Percentiles rank a stretch among this genome's conserved stretches.
phyloP scores from a whole-genome alignment of 768 basidiomycete genomes.

The Collybiopsis luxurians region DNA sequence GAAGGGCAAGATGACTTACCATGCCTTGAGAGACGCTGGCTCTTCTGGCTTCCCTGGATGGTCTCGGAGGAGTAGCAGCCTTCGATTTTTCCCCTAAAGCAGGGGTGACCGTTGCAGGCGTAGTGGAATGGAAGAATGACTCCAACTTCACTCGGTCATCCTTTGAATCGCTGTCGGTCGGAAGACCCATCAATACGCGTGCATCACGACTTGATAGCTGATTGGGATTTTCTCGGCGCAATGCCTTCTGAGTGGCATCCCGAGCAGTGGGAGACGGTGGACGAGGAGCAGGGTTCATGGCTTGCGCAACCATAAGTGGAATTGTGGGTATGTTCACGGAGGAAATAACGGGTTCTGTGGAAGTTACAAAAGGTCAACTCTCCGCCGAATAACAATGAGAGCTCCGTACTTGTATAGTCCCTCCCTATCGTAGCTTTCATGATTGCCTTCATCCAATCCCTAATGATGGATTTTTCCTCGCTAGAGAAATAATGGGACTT shows the following conservation, averaged over 20 bases:
- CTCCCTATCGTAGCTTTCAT: constrained; percentile 98
- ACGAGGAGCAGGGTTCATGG: constrained; percentile 93
- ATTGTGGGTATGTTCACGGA: constrained; percentile 98
- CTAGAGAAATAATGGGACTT: constrained; percentile 91
- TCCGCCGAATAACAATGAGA: neutral
- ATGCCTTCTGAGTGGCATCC: constrained; percentile 83
- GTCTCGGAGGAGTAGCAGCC: constrained; percentile 54
- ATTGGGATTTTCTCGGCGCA: constrained; percentile 82
- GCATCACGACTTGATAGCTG: constrained; percentile 80
- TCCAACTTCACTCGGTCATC: constrained; percentile 51
- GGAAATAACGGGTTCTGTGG: constrained; percentile 85
- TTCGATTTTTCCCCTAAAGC: constrained; percentile 14
- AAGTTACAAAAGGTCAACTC: constrained; percentile 2
- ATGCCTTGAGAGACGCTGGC: constrained; percentile 17
- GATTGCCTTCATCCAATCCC: constrained; percentile 99
- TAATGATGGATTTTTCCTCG: constrained; percentile 76
- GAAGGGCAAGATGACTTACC: neutral
- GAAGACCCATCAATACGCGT: constrained; percentile 67
- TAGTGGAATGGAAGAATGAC: constrained; percentile 52
- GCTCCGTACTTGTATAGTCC: constrained; percentile 78
- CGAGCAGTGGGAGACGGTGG: constrained; percentile 90
- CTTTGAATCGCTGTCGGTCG: constrained; percentile 27
- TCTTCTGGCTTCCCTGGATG: constrained; percentile 62
- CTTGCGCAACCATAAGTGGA: constrained; percentile 89
- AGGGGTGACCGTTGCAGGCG: constrained; percentile 18